A percentile compares a stretch with the other conserved stretches of the same genome.
These are phyloP conservation scores for Andrographis paniculata DNA, from an alignment of 305 asterid genomes.

Conservation along the genomic window DNA sequence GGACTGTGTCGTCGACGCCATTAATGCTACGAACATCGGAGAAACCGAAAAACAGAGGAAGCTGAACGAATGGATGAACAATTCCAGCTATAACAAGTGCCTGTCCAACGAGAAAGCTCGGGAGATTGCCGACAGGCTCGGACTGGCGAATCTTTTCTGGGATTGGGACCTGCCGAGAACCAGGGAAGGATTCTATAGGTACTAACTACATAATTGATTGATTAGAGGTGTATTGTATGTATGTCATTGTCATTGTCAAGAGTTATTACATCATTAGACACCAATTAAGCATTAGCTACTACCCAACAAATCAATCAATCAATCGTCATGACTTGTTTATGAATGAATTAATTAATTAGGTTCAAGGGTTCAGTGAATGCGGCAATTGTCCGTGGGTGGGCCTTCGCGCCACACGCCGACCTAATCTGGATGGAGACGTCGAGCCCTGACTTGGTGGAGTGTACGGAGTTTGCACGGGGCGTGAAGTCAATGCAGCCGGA, in stretches of 20 bases:
- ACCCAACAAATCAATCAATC: neutral
- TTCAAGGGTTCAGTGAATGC: constrained; percentile 82
- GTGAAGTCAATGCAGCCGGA: constrained; percentile 63
- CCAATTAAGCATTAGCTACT: too few species aligned
- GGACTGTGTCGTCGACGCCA: constrained; percentile 64
- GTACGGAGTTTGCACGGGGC: constrained; percentile 80
- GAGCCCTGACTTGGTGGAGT: constrained; percentile 72
- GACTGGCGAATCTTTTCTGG: constrained; percentile 59
- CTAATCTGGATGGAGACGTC: constrained; percentile 92
- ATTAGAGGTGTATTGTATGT: too few species aligned
- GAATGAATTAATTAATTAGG: too few species aligned
- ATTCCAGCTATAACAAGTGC: constrained; percentile 58
- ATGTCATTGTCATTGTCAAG: too few species aligned
- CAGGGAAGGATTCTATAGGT: constrained; percentile 88
- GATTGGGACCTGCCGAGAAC: constrained; percentile 95
- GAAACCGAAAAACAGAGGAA: constrained; percentile 71
- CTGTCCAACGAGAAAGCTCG: constrained; percentile 63
- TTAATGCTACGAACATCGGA: constrained; percentile 37
- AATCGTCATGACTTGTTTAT: neutral
- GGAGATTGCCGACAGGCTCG: constrained; percentile 54
- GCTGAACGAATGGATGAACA: constrained; percentile 68
- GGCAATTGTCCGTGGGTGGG: constrained; percentile 83
- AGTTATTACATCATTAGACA: too few species aligned
- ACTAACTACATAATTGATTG: too few species aligned
- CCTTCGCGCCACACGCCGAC: constrained; percentile 66